phyloP scores from a whole-genome alignment of 345 rosid genomes.

The Kandelia obovata region DNA sequence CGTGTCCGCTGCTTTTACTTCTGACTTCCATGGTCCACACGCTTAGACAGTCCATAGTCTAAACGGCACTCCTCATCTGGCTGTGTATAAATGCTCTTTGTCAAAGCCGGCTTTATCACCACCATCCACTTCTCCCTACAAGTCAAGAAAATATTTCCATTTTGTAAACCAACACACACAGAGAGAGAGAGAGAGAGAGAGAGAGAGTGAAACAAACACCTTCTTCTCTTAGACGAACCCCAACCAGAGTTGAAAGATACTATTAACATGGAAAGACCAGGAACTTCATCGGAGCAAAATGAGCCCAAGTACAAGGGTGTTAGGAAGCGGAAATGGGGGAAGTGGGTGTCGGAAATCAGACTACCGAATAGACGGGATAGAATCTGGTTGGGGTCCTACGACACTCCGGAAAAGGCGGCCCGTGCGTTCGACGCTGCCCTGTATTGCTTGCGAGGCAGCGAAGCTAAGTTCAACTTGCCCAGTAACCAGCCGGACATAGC shows the following conservation, averaged over 20 bases:
- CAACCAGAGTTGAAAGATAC: no score
- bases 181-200: no score
- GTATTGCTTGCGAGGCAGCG: constrained; percentile 59
- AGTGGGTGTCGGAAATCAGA: constrained; percentile 88
- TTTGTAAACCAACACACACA: no score
- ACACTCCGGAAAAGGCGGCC: constrained; percentile 73
- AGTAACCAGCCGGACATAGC: constrained; percentile 50
- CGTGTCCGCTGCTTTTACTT: constrained; percentile 10
- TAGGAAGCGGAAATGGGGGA: constrained; percentile 88
- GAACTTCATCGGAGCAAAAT: constrained; percentile 9
- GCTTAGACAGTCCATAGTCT: constrained; percentile 19
- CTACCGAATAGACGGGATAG: constrained; percentile 86
- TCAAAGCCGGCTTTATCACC: constrained; percentile 23
- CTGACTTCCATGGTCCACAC: constrained; percentile 19
- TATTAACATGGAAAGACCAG: constrained; percentile 17
- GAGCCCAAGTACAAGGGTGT: constrained; percentile 71
- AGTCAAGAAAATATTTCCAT: not conserved
- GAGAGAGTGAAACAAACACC: no score
- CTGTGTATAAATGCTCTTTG: not conserved
- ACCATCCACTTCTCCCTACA: not conserved
- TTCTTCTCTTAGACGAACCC: no score
- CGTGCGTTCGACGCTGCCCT: constrained; percentile 89
- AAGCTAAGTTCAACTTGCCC: constrained; percentile 67
- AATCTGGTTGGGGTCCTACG: constrained; percentile 84
- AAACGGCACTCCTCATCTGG: not conserved